phyloP scores from a whole-genome alignment of 2,329 filamentous ascomycete genomes.

The Aspergillus bombycis region DNA sequence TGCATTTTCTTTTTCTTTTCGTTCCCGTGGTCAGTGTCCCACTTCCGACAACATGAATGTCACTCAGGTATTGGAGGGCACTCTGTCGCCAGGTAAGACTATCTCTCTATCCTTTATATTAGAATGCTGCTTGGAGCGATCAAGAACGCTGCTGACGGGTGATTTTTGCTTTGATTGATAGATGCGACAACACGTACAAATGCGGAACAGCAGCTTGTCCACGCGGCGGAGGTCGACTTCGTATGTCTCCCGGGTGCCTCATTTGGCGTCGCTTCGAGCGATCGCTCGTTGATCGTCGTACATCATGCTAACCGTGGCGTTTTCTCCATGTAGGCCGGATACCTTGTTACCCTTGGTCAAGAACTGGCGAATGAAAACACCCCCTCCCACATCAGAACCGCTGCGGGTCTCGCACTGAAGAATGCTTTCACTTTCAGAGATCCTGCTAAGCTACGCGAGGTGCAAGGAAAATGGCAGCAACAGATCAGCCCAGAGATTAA shows the following conservation, averaged over 20 bases:
- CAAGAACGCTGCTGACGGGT: constrained; percentile 21
- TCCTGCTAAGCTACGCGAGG: constrained; percentile 79
- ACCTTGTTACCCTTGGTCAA: constrained; percentile 88
- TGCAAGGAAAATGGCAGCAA: constrained; percentile 91
- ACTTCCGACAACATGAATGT: constrained; percentile 76
- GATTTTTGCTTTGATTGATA: constrained; percentile 50
- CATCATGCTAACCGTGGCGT: constrained; percentile 29
- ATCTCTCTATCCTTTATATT: neutral
- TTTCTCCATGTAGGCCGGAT: constrained; percentile 69
- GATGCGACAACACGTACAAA: constrained; percentile 87
- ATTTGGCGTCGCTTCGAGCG: constrained; percentile 24
- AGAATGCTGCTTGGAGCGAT: neutral
- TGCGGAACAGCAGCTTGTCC: constrained; percentile 90
- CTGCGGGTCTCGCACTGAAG: constrained; percentile 94
- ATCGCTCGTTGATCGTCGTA: neutral
- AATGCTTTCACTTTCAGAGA: constrained; percentile 98
- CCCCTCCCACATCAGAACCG: constrained; percentile 82
- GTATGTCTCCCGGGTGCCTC: constrained; percentile 59
- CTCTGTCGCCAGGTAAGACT: constrained; percentile 80
- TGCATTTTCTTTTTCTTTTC: constrained; percentile 22
- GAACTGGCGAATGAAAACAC: constrained; percentile 91
- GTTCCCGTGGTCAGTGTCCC: constrained; percentile 25
- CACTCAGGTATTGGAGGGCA: constrained; percentile 96
- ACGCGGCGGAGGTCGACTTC: constrained; percentile 93
- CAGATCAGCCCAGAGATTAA: constrained; percentile 82